phyloP scores from a whole-genome alignment of 23 red algal species.

The Gracilariopsis chorda region DNA sequence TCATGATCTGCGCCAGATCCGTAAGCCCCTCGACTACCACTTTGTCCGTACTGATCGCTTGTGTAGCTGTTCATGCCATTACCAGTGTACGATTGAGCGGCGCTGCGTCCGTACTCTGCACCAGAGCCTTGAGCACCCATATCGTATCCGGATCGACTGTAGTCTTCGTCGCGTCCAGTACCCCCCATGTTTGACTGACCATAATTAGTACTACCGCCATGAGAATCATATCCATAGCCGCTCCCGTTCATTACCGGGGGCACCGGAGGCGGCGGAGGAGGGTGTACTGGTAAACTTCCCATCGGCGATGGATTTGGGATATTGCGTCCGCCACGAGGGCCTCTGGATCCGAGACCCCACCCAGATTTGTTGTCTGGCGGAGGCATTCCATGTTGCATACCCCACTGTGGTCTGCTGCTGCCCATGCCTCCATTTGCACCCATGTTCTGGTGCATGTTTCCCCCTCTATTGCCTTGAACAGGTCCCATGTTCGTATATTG shows the following conservation, averaged over 20 bases:
- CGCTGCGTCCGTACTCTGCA: background rate
- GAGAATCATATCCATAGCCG: background rate
- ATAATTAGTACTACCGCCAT: background rate
- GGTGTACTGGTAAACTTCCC: background rate
- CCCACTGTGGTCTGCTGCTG: background rate
- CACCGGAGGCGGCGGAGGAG: background rate
- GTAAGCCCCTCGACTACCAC: background rate
- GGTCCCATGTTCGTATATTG: background rate
- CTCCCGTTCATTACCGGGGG: background rate
- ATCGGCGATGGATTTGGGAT: background rate
- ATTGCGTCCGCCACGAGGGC: background rate
- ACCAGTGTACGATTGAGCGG: background rate
- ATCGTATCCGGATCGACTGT: background rate
- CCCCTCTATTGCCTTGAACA: background rate
- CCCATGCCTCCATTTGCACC: background rate
- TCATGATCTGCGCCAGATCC: slow-evolving; percentile 15
- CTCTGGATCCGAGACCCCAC: background rate
- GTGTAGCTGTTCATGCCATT: background rate
- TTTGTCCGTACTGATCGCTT: background rate
- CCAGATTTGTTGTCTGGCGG: background rate
- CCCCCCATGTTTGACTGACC: background rate
- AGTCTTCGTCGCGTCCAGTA: background rate
- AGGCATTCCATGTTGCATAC: background rate
- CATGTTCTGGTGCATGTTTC: background rate
- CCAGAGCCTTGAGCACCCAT: background rate